These are phyloP conservation scores for Boechera retrofracta DNA, from an alignment of 345 rosid genomes.

Conservation along the genomic window DNA sequence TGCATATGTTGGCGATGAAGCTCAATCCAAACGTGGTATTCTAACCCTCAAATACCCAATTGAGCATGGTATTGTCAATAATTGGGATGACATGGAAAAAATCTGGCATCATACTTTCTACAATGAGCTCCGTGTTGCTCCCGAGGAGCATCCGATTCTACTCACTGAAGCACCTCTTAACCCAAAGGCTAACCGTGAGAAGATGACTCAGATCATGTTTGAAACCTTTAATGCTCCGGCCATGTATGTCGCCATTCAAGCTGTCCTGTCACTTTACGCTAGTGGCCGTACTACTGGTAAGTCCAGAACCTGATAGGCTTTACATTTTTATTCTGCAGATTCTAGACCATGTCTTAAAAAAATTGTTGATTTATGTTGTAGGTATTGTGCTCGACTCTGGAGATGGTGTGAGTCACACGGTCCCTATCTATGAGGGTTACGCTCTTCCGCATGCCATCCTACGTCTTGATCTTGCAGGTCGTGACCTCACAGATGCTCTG, in stretches of 20 bases:
- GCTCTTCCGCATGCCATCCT: constrained; percentile 87
- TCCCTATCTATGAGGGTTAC: constrained; percentile 83
- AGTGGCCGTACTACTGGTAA: constrained; percentile 96
- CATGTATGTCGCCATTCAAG: constrained; percentile 90
- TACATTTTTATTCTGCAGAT: neutral
- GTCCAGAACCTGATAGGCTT: neutral
- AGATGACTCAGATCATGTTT: constrained; percentile 95
- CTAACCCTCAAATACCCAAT: constrained; percentile 75
- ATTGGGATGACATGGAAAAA: constrained; percentile 97
- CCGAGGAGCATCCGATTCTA: constrained; percentile 79
- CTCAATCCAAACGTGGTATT: constrained; percentile 77
- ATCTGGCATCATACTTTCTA: constrained; percentile 91
- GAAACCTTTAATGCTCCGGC: constrained; percentile 89
- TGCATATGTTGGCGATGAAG: constrained; percentile 89
- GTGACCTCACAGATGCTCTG: constrained; percentile 78
- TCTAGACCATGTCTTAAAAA: neutral
- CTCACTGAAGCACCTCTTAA: constrained; percentile 91
- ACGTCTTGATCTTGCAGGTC: constrained; percentile 87
- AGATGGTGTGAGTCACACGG: constrained; percentile 90
- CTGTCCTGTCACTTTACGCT: constrained; percentile 86
- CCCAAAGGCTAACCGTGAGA: constrained; percentile 94
- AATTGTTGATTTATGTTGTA: constrained; percentile 30
- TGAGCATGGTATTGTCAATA: constrained; percentile 91
- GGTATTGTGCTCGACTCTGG: constrained; percentile 95
- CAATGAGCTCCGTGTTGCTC: constrained; percentile 95